These are phyloP conservation scores for Glycine latifolia DNA, from an alignment of 306 rosid genomes.

Conservation along the genomic window DNA sequence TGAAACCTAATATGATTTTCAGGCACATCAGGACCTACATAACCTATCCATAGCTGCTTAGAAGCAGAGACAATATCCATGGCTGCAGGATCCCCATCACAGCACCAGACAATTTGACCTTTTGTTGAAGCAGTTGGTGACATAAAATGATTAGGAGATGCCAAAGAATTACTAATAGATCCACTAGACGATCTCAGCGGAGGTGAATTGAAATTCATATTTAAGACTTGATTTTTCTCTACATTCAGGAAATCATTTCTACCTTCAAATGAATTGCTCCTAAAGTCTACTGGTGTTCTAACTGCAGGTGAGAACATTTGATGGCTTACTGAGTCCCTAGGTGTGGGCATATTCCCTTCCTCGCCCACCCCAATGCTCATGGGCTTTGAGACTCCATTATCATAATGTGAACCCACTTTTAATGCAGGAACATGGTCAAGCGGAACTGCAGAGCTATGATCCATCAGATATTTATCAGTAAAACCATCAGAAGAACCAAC, in stretches of 20 bases:
- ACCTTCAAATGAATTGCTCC: conserved; percentile 76
- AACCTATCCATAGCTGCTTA: conserved; percentile 90
- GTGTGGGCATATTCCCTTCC: conserved; percentile 62
- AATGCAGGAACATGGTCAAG: conserved; percentile 51
- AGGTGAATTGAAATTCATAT: conserved; percentile 57
- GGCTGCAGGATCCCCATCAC: conserved; percentile 87
- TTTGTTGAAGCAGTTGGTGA: conserved; percentile 57
- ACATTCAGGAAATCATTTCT: conserved; percentile 57
- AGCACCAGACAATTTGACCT: conserved; percentile 70
- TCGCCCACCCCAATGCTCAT: conserved; percentile 58
- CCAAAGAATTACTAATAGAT: conserved; percentile 56
- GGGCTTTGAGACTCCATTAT: conserved; percentile 66
- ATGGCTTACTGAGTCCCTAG: conserved; percentile 65
- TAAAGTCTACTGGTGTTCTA: conserved; percentile 61
- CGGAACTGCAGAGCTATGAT: conserved; percentile 52
- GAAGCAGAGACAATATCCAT: conserved; percentile 90
- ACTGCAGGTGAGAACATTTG: conserved; percentile 69
- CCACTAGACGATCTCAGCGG: conserved; percentile 71
- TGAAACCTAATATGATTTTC: conserved; percentile 88
- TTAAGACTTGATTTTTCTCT: conserved; percentile 66
- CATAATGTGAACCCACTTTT: conserved; percentile 60
- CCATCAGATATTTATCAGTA: conserved; percentile 53
- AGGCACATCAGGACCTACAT: conserved; percentile 66
- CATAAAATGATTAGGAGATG: conserved; percentile 69
- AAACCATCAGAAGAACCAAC: conserved; percentile 54